Base-by-base conservation (phyloP, 805 yeast species). In the Huiozyma naganishii region DNA sequence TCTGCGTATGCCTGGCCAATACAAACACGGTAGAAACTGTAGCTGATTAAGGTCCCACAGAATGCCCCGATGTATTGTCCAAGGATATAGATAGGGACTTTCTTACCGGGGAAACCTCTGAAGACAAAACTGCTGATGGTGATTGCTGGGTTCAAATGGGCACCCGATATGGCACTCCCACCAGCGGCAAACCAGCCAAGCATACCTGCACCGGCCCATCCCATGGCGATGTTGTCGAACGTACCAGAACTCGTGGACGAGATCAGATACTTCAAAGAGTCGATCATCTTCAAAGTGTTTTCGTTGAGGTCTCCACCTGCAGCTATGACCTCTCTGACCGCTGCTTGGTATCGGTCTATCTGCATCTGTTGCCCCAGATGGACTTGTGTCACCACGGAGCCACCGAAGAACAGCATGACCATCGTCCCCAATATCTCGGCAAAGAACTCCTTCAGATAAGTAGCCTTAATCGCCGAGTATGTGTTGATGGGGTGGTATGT, bases 191-290 rank as follows among this genome's bases (percentile, higher is more conserved):
- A 61, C 51, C 71, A 72, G 40, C 78, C 79, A 53, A 73, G 53
- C 54, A 71, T 69, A 33, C 70, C 75, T 1, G 74, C 79, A 40
- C 71, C 61, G 36, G 76, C 79, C 78, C 78, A 74, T n/a, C 70
- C 64, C 36, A 72, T 53, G 2, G 70, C 69, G 44, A 71, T 58
- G 12, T 68, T 62, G 37, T 66, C 64, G 45, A 64, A 67, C 41
- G 62, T 63, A 51, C 76, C 76, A 34, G 64, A 62, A 29, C 41
- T n/a, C 11, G 35, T 29, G 1, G 51, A 40, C 4, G 47, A 35
- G 7, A 48, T 41, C 6, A 48, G n/a, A 6, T 35, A 37, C 34
- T 44, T 40, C 11, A 48, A 36, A n/a, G 47, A 27, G n/a, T 34
- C 10, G 7, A 44, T 32, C 9, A 32, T 28, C 28, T 32, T 33